These are phyloP conservation scores for Leccinum subrobustum DNA, from an alignment of 1,284 basidiomycete genomes.

Conservation along the genomic window DNA sequence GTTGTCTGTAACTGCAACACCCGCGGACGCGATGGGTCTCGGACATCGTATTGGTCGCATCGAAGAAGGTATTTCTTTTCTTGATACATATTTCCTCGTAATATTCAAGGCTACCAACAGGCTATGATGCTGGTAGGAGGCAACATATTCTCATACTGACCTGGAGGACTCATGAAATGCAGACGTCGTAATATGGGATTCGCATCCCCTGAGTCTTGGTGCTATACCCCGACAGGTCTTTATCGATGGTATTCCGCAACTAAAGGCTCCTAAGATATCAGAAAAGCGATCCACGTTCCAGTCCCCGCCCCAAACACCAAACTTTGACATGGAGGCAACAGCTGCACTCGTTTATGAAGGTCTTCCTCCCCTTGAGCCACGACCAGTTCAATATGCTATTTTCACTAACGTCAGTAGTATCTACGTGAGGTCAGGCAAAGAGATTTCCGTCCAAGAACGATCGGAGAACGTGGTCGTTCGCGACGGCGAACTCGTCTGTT, in stretches of 20 bases:
- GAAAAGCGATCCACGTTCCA: constrained; percentile 37
- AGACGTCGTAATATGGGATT: constrained; percentile 47
- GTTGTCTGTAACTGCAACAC: constrained; percentile 53
- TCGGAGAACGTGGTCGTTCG: constrained; percentile 43
- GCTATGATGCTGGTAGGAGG: constrained; percentile 40
- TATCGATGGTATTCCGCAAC: constrained; percentile 66
- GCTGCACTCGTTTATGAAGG: constrained; percentile 58
- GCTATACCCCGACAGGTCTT: constrained; percentile 60
- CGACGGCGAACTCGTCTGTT: constrained; percentile 44
- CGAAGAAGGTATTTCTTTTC: constrained; percentile 13
- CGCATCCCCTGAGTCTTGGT: constrained; percentile 54
- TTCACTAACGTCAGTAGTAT: constrained; percentile 23
- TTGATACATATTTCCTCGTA: neutral
- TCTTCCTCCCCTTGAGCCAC: constrained; percentile 55
- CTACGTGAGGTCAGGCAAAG: constrained; percentile 7
- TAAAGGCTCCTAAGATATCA: constrained; percentile 38
- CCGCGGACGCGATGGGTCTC: constrained; percentile 58
- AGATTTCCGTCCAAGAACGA: constrained; percentile 18
- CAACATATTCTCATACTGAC: neutral
- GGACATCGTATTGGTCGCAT: constrained; percentile 64
- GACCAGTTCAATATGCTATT: constrained; percentile 21
- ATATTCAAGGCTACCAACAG: constrained; percentile 16
- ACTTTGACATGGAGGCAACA: constrained; percentile 58
- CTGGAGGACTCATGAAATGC: constrained; percentile 13
- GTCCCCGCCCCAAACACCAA: constrained; percentile 43